phyloP scores from a whole-genome alignment of 2,329 filamentous ascomycete genomes.

The Emergomyces orientalis region DNA sequence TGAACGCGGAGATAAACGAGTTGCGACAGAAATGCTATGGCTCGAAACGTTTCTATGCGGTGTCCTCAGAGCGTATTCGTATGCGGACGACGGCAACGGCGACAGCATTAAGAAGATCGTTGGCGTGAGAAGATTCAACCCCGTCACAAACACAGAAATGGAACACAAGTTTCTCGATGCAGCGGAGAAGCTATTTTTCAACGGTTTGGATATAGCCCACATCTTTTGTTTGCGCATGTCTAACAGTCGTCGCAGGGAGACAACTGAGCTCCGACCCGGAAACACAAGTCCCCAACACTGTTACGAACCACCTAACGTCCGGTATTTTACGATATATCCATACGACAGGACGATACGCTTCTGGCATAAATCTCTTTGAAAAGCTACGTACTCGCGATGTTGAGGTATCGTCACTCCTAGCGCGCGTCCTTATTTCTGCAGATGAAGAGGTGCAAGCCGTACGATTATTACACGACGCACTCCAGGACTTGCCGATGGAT shows the following conservation, averaged over 20 bases:
- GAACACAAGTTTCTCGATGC: slow-evolving; percentile 94
- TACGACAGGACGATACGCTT: slow-evolving; percentile 87
- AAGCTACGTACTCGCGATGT: slow-evolving; percentile 85
- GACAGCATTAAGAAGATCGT: slow-evolving; percentile 95
- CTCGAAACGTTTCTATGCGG: slow-evolving; percentile 95
- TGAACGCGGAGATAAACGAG: slow-evolving; percentile 87
- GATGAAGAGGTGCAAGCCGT: slow-evolving; percentile 97
- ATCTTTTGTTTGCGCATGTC: not conserved
- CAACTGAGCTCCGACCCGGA: slow-evolving; percentile 94
- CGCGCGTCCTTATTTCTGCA: slow-evolving; percentile 84
- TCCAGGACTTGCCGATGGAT: slow-evolving; percentile 92
- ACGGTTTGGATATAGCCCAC: slow-evolving; percentile 46
- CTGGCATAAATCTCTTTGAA: slow-evolving; percentile 94
- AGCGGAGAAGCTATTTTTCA: slow-evolving; percentile 89
- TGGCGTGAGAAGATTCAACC: slow-evolving; percentile 94
- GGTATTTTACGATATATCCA: slow-evolving; percentile 90
- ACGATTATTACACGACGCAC: slow-evolving; percentile 72
- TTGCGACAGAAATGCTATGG: slow-evolving; percentile 90
- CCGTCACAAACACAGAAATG: slow-evolving; percentile 94
- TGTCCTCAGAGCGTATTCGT: slow-evolving; percentile 87
- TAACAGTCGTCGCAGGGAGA: slow-evolving; percentile 55
- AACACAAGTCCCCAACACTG: slow-evolving; percentile 93
- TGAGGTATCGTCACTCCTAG: slow-evolving; percentile 85
- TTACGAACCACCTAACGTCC: slow-evolving; percentile 91
- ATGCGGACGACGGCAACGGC: slow-evolving; percentile 89